These are phyloP conservation scores for Tarenaya hassleriana DNA, from an alignment of 345 rosid species.

Conservation along the genomic window DNA sequence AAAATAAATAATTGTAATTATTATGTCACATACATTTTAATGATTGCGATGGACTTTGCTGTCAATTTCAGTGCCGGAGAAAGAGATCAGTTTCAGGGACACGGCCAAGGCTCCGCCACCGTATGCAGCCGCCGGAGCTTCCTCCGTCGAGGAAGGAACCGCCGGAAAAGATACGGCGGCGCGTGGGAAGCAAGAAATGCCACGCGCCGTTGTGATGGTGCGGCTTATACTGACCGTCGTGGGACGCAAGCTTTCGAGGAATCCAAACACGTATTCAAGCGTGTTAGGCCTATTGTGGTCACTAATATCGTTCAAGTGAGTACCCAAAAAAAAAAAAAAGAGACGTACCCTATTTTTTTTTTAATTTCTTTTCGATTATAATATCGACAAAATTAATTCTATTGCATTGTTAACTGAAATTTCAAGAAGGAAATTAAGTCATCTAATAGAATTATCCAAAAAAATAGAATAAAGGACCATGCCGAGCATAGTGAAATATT, in stretches of 20 bases:
- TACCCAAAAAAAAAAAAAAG: neutral
- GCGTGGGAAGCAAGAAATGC: constrained; percentile 63
- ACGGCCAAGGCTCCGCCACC: constrained; percentile 24
- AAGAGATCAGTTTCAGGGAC: constrained; percentile 76
- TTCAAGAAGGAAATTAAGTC: too few species aligned
- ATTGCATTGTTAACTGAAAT: too few species aligned
- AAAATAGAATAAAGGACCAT: constrained; percentile 62
- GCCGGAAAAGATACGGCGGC: constrained; percentile 33
- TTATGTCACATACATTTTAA: too few species aligned
- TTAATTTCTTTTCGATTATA: too few species aligned
- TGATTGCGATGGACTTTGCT: constrained; percentile 2
- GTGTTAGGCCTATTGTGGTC: constrained; percentile 89
- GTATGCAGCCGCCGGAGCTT: constrained; percentile 10
- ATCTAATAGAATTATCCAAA: neutral
- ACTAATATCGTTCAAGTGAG: constrained; percentile 76
- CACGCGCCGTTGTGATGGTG: constrained; percentile 88
- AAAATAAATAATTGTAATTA: too few species aligned
- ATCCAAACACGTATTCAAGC: constrained; percentile 96
- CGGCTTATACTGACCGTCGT: constrained; percentile 96
- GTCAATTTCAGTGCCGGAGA: constrained; percentile 55
- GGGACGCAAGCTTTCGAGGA: constrained; percentile 94
- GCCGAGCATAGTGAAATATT: constrained; percentile 59
- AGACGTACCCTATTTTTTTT: too few species aligned
- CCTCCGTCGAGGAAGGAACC: constrained; percentile 35
- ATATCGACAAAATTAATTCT: too few species aligned